These are phyloP conservation scores for Glaciozyma antarctica DNA, from an alignment of 768 basidiomycete species.

Conservation along the genomic window DNA sequence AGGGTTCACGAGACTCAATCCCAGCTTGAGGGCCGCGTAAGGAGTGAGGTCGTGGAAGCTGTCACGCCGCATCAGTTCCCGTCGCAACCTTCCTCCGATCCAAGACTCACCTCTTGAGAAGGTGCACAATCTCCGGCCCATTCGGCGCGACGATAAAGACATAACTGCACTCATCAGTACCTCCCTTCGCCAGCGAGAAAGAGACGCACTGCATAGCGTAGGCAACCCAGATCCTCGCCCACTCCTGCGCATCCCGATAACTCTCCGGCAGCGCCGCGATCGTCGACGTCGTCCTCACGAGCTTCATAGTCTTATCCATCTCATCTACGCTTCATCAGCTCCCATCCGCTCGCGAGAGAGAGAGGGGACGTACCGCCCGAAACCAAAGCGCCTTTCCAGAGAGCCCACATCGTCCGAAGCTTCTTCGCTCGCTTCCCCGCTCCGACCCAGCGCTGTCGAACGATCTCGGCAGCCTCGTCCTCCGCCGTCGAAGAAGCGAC, in stretches of 20 bases:
- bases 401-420: conserved; percentile 19
- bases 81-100: not conserved
- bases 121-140: conserved; percentile 16
- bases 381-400: conserved; percentile 12
- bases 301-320: conserved; percentile 19
- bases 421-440: conserved; percentile 4
- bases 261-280: conserved; percentile 13
- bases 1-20: conserved; percentile 25
- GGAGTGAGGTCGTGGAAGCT: conserved; percentile 29
- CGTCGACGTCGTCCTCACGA: not conserved
- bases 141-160: conserved; percentile 22
- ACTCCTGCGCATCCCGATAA: conserved; percentile 25
- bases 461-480: conserved; percentile 1
- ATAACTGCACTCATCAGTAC: conserved; percentile 7
- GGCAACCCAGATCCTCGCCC: conserved; percentile 26
- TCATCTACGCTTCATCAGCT: conserved; percentile 10
- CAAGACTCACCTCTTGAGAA: conserved; percentile 15
- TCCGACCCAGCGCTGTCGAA: conserved; percentile 6
- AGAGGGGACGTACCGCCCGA: conserved; percentile 8
- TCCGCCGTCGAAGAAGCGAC: not conserved
- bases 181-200: no score
- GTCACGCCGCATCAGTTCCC: not conserved
- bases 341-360: not conserved
- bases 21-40: conserved; percentile 24
- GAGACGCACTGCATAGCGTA: conserved; percentile 23